These are phyloP conservation scores for Trichoderma harzianum DNA, from an alignment of 2,329 filamentous ascomycete species.

Conservation along the genomic window DNA sequence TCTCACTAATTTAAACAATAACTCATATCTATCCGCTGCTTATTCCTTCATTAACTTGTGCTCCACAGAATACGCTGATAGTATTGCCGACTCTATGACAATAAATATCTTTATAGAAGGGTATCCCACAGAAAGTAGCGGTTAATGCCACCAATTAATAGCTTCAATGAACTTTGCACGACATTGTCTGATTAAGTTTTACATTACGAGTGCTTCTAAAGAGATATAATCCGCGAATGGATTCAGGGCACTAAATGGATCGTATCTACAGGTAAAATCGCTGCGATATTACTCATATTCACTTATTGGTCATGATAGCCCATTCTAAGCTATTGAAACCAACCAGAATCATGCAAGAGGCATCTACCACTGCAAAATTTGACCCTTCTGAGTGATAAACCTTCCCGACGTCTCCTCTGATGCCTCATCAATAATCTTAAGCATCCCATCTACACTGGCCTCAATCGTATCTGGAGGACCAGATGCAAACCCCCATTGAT, in stretches of 20 bases:
- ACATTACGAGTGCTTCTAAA: background rate
- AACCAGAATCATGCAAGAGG: background rate
- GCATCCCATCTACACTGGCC: conserved; percentile 31
- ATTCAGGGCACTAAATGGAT: background rate
- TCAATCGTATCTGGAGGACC: conserved; percentile 29
- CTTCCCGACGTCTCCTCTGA: conserved; percentile 26
- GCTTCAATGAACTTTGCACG: background rate
- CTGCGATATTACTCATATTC: background rate
- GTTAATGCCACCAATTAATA: background rate
- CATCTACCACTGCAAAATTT: conserved; percentile 7
- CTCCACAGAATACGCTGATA: background rate
- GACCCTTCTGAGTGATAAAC: background rate
- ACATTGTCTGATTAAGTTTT: background rate
- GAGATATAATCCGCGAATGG: background rate
- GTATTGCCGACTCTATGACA: background rate
- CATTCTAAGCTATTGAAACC: background rate
- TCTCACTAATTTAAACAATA: background rate
- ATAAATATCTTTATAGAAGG: background rate
- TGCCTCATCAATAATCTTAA: conserved; percentile 36
- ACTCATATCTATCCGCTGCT: background rate
- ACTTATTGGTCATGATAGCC: too few relatives aligned
- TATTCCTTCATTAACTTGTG: background rate
- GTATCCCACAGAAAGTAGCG: background rate
- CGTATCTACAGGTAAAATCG: background rate
- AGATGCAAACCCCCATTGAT: conserved; percentile 30